Evolutionary conservation across 2,329 filamentous ascomycete species (phyloP), one percentile per base, ranked within the genome.

Genomic region (Diplodia intermedia): DNA sequence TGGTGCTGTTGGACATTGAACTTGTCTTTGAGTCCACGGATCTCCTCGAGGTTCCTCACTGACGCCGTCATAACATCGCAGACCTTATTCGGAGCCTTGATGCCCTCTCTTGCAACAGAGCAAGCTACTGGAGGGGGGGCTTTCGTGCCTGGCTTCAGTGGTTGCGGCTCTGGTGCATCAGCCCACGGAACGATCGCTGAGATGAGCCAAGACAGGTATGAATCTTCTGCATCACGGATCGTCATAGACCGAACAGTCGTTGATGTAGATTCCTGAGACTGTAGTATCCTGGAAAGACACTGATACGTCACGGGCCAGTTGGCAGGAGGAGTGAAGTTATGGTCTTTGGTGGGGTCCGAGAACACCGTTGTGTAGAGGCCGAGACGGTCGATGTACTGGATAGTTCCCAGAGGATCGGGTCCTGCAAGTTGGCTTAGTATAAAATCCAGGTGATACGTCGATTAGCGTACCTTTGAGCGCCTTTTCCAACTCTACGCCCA

Each of bases 401-500:
- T 80, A 8, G 91, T 85, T 71, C 83, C 82, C 61, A 82, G 80
- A 8, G 91, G 90, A 72, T 89, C 82, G 12, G 86, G 85, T 40
- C 85, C 89, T 68, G 40, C 33, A 3, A 12, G 18, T 36, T 1
- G 18, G 43, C n/a, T 53, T 20, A 65, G 33, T 12, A 43, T 29
- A 18, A 0, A 5, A 57, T 40, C 12, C 63, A 33, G 54, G 26
- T 74, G 68, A 76, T 86, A 91, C 91, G 38, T 26, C 20, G 6
- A 12, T 29, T 5, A 5, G 3, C 53, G 40, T 60, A 68, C 67
- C 67, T 79, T 88, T 90, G 20, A 98, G 82, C 89, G 97, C 97
- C 83, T 98, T 98, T 75, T 94, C 91, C 3, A 97, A 74, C 77
- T 99, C 95, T 4, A 90, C 86, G 0, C 93, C 92, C 1, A 99